Conservation (phyloP, 306 rosid genomes). For the Trifolium pratense region DNA sequence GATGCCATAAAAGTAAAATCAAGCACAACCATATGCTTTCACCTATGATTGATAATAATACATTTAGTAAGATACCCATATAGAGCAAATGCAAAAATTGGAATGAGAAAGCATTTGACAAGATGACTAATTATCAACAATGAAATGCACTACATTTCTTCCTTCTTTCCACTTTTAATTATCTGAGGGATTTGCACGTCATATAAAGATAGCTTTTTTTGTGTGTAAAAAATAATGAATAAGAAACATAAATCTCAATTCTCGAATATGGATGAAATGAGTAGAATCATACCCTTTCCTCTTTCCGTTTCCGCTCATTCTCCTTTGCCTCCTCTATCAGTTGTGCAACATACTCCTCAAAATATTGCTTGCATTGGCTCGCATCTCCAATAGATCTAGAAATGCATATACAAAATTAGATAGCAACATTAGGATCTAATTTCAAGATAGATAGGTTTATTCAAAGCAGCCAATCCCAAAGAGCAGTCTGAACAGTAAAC, state of each 20-base stretch:
- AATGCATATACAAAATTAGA: conserved; percentile 13
- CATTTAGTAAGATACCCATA: too few relatives aligned
- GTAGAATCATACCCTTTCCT: conserved; percentile 73
- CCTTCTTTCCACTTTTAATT: background rate
- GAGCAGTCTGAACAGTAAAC: background rate
- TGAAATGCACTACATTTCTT: background rate
- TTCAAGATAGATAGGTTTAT: conserved; percentile 19
- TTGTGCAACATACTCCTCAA: conserved; percentile 74
- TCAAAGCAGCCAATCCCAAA: conserved; percentile 5
- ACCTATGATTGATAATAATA: too few relatives aligned
- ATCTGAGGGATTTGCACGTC: background rate
- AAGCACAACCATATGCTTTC: background rate
- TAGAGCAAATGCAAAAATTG: too few relatives aligned
- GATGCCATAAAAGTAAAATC: background rate
- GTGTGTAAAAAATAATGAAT: conserved; percentile 16
- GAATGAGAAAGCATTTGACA: conserved; percentile 23
- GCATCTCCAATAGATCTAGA: conserved; percentile 80
- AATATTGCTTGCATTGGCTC: conserved; percentile 65
- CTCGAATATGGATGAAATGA: conserved; percentile 27
- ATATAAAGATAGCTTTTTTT: conserved; percentile 4
- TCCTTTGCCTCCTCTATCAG: conserved; percentile 84
- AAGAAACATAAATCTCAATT: conserved; percentile 37
- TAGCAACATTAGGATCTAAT: background rate
- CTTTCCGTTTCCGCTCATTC: conserved; percentile 77
- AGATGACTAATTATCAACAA: background rate